Conservation (phyloP, 768 basidiomycete species). For the Fibroporia radiculosa region DNA sequence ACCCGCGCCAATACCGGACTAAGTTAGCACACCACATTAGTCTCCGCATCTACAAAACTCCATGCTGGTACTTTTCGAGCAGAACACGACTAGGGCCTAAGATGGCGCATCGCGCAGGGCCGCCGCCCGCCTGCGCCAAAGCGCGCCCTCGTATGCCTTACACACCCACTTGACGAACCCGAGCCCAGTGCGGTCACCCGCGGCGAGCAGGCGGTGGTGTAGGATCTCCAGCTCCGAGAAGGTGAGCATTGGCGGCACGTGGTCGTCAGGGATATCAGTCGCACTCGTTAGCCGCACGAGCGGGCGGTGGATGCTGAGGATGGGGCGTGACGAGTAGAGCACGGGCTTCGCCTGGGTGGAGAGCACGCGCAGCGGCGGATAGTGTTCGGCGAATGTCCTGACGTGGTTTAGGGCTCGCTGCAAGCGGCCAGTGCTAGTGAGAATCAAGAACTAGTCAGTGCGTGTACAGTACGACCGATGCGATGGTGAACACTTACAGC, state of each 20-base stretch:
- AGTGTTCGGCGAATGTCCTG: slow-evolving; percentile 51
- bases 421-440: slow-evolving; percentile 38
- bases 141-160: slow-evolving; percentile 63
- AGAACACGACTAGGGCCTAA: no score
- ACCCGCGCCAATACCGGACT: no score
- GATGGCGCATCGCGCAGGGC: slow-evolving; percentile 24
- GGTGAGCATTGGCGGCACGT: slow-evolving; percentile 70
- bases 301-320: slow-evolving; percentile 48
- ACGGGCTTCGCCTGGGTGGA: slow-evolving; percentile 32
- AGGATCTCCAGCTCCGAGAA: slow-evolving; percentile 75
- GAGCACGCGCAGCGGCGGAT: slow-evolving; percentile 45
- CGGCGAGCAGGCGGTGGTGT: slow-evolving; percentile 61
- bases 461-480: slow-evolving; percentile 1
- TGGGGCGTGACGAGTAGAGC: slow-evolving; percentile 51
- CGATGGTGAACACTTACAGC: slow-evolving; percentile 36
- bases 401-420: slow-evolving; percentile 50
- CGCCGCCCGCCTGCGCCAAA: slow-evolving; percentile 53
- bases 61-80: no score
- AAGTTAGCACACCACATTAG: no score
- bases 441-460: slow-evolving; percentile 2
- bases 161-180: slow-evolving; percentile 67
- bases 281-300: slow-evolving; percentile 62
- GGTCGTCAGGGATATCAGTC: slow-evolving; percentile 60
- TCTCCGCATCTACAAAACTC: no score
- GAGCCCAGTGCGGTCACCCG: slow-evolving; percentile 30